A percentile compares a stretch with the other conserved stretches of the same genome.
Evolutionary conservation across 257 asterid species (phyloP).

Genomic region (Fraxinus americana): DNA sequence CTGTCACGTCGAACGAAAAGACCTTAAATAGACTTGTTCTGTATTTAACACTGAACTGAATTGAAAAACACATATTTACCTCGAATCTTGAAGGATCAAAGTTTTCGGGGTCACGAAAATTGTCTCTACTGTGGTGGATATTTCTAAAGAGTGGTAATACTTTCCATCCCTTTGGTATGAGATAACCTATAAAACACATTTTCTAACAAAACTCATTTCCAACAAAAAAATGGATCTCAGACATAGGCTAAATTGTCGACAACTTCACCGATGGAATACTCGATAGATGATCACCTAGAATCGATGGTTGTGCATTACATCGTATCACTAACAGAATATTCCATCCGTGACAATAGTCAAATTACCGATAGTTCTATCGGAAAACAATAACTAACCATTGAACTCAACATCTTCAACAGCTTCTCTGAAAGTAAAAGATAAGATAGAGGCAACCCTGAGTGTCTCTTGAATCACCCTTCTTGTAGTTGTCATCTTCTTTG

Average conservation of each 20-base stretch:
- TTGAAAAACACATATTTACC: slow-evolving; percentile 41
- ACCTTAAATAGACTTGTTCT: too few species aligned
- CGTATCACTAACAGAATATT: too few species aligned
- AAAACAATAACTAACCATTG: slow-evolving; percentile 45
- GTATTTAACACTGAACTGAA: too few species aligned
- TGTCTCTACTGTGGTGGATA: slow-evolving; percentile 88
- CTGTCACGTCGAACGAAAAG: slow-evolving; percentile 34
- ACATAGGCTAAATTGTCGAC: too few species aligned
- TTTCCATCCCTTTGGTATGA: slow-evolving; percentile 97
- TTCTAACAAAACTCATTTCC: too few species aligned
- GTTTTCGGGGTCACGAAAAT: slow-evolving; percentile 85
- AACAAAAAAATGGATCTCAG: too few species aligned
- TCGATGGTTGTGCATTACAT: too few species aligned
- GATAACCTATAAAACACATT: slow-evolving; percentile 49
- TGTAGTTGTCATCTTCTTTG: slow-evolving; percentile 68
- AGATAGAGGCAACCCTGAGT: slow-evolving; percentile 69
- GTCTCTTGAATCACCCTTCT: slow-evolving; percentile 77
- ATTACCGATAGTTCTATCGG: background rate
- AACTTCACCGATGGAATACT: too few species aligned
- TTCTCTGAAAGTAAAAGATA: slow-evolving; percentile 79
- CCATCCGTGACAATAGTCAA: too few species aligned
- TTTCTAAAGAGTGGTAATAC: slow-evolving; percentile 89
- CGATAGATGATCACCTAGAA: too few species aligned
- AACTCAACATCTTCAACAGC: slow-evolving; percentile 83
- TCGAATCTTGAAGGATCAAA: slow-evolving; percentile 98